Evolutionary conservation across 2,329 filamentous ascomycete species (phyloP).

Genomic region (Clarireedia monteithiana): DNA sequence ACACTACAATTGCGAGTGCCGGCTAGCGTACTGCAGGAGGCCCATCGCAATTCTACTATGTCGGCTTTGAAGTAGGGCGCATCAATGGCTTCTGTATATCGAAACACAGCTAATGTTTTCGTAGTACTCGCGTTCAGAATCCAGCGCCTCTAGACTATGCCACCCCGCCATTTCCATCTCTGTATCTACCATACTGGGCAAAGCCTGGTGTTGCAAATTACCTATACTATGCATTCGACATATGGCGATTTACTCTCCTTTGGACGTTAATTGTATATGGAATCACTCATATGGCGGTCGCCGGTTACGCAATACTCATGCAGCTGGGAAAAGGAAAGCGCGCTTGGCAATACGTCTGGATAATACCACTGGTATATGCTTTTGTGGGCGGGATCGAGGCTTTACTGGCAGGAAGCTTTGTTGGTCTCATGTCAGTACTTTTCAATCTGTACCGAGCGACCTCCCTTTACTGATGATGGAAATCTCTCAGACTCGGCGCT

Average conservation of each 20-base stretch:
- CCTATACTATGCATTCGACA: slow-evolving; percentile 55
- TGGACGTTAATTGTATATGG: slow-evolving; percentile 62
- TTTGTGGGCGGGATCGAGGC: slow-evolving; percentile 56
- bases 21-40: too few species aligned
- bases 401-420: slow-evolving; percentile 57
- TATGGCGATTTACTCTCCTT: slow-evolving; percentile 61
- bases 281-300: slow-evolving; percentile 50
- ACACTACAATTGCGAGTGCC: too few species aligned
- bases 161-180: slow-evolving; percentile 56
- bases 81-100: neutral
- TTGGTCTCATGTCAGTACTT: slow-evolving; percentile 53
- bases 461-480: neutral
- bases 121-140: slow-evolving; percentile 21
- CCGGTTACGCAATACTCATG: slow-evolving; percentile 51
- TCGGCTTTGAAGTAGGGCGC: slow-evolving; percentile 19
- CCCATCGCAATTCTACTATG: neutral
- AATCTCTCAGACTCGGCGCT: slow-evolving; percentile 42
- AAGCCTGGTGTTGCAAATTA: slow-evolving; percentile 35
- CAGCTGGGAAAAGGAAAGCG: slow-evolving; percentile 36
- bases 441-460: neutral
- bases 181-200: slow-evolving; percentile 52
- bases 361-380: slow-evolving; percentile 52
- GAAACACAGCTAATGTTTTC: slow-evolving; percentile 7
- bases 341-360: slow-evolving; percentile 38
- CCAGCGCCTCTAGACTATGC: slow-evolving; percentile 41